These are phyloP conservation scores for Lepidium africanum DNA, from an alignment of 345 rosid species.

Conservation along the genomic window DNA sequence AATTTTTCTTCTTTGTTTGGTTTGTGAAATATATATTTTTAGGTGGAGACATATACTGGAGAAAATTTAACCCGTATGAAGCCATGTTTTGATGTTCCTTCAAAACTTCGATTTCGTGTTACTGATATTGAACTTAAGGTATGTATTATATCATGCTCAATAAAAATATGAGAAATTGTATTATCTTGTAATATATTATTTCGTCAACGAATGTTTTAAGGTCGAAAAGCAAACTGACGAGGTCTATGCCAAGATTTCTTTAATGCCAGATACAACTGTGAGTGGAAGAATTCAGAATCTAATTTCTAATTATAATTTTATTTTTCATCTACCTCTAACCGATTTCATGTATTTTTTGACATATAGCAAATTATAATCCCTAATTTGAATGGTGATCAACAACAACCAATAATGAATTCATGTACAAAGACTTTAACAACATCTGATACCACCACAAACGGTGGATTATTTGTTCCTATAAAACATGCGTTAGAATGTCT, in stretches of 20 bases:
- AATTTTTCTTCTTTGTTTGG: neutral
- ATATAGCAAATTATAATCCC: neutral
- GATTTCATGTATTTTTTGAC: neutral
- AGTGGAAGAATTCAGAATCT: constrained; percentile 36
- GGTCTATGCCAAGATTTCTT: constrained; percentile 38
- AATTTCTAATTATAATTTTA: neutral
- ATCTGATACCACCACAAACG: constrained; percentile 3
- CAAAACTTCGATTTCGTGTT: constrained; percentile 43
- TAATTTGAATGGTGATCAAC: neutral
- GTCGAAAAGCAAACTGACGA: constrained; percentile 46
- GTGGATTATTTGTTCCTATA: constrained; percentile 51
- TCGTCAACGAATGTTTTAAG: constrained; percentile 18
- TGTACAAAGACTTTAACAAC: neutral
- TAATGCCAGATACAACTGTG: constrained; percentile 43
- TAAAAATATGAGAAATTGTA: too few species aligned
- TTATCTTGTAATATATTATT: too few species aligned
- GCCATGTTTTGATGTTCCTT: constrained; percentile 49
- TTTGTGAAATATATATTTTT: neutral
- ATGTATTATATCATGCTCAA: neutral
- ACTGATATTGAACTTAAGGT: constrained; percentile 40
- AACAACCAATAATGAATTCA: neutral
- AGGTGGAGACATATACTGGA: constrained; percentile 33
- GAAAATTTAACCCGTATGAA: constrained; percentile 24
- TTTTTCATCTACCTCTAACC: neutral
- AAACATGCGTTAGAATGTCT: constrained; percentile 45